Conservation (phyloP, 805 yeast genomes). For the Pachysolen tannophilus region DNA sequence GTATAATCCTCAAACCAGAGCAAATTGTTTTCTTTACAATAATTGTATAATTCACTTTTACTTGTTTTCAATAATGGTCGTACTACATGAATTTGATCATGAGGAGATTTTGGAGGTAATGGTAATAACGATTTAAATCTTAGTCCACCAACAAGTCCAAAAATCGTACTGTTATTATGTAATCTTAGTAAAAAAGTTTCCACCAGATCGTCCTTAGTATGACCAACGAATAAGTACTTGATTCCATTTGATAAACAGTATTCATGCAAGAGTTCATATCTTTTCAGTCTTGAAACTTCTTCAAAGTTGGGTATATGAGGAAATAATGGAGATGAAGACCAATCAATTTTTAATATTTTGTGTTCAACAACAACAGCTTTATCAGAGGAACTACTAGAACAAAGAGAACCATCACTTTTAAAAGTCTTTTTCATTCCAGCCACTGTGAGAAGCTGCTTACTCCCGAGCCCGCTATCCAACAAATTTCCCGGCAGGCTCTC, state of each 20-base stretch:
- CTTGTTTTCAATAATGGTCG: slow-evolving; percentile 46
- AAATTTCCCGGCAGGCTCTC: no score
- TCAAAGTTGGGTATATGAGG: slow-evolving; percentile 34
- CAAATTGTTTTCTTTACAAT: slow-evolving; percentile 33
- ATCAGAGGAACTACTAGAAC: no score
- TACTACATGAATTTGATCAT: slow-evolving; percentile 15
- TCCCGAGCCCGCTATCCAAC: no score
- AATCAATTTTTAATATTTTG: slow-evolving; percentile 13
- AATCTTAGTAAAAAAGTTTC: slow-evolving; percentile 62
- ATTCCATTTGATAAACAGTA: slow-evolving; percentile 30
- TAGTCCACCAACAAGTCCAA: slow-evolving; percentile 61
- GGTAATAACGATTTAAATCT: slow-evolving; percentile 22
- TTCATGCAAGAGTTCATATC: slow-evolving; percentile 37
- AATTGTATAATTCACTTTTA: slow-evolving; percentile 37
- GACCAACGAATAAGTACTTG: slow-evolving; percentile 48
- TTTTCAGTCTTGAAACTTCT: slow-evolving; percentile 45
- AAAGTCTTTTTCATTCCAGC: no score
- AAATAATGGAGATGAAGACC: slow-evolving; percentile 10
- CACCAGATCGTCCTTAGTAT: slow-evolving; percentile 62
- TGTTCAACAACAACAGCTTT: slow-evolving; percentile 19
- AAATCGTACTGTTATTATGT: slow-evolving; percentile 31
- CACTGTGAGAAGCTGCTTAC: no score
- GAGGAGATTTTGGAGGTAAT: slow-evolving; percentile 13
- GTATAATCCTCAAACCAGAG: slow-evolving; percentile 69
- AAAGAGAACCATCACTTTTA: no score